Conservation (phyloP, 352 stramenopile genomes). For the Phytopythium montanum region DNA sequence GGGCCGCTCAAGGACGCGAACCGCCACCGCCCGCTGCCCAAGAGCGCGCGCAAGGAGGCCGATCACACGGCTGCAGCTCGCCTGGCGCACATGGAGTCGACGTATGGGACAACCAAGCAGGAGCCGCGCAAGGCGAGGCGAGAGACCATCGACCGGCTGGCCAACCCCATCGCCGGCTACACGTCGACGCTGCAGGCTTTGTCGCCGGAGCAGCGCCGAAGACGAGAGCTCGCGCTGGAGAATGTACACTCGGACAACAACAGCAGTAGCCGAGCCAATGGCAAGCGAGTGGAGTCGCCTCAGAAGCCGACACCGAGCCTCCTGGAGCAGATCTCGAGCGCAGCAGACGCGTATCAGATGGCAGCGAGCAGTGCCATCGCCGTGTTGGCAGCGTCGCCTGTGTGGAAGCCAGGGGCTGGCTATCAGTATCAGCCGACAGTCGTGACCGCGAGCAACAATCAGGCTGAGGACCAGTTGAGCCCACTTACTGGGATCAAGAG, state of each 20-base stretch:
- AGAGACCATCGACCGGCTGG: conserved; percentile 54
- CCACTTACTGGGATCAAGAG: background rate
- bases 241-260: background rate
- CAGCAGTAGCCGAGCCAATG: background rate
- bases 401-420: background rate
- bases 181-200: conserved; percentile 64
- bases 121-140: conserved; percentile 47
- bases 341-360: background rate
- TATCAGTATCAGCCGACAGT: background rate
- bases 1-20: conserved; percentile 1
- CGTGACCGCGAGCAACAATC: conserved; percentile 12
- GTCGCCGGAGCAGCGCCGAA: conserved; percentile 45
- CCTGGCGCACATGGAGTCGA: conserved; percentile 54
- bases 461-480: conserved; percentile 13
- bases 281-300: background rate
- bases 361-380: background rate
- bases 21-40: conserved; percentile 1
- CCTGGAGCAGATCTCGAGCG: background rate
- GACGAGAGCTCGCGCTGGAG: conserved; percentile 33
- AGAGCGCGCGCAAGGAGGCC: conserved; percentile 3
- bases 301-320: background rate
- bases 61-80: conserved; percentile 14
- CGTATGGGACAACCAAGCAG: conserved; percentile 49
- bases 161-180: conserved; percentile 67
- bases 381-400: background rate